Percentiles rank a stretch among this genome's conserved stretches.
These are phyloP conservation scores for Kuraishia molischiana DNA, from an alignment of 805 yeast genomes.

Conservation along the genomic window DNA sequence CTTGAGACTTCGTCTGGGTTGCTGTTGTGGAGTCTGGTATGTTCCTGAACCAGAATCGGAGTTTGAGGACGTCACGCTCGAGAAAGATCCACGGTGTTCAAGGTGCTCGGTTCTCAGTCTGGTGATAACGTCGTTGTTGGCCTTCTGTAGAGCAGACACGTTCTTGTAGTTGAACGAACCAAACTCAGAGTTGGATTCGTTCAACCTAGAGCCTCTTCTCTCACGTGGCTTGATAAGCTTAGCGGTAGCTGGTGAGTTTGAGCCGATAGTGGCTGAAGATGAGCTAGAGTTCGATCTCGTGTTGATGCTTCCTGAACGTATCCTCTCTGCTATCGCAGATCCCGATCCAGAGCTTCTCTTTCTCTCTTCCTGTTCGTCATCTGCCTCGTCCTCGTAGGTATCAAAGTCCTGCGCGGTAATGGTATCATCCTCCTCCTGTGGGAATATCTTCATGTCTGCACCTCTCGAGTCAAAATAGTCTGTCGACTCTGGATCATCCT, in stretches of 20 bases:
- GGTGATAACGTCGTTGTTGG: conserved; percentile 87
- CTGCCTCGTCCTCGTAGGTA: conserved; percentile 2
- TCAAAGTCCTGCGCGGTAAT: conserved; percentile 3
- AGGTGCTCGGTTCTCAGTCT: conserved; percentile 77
- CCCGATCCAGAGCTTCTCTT: not conserved
- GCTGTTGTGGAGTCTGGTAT: not conserved
- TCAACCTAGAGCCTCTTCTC: conserved; percentile 61
- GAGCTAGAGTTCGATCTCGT: conserved; percentile 13
- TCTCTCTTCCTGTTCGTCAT: conserved; percentile 2
- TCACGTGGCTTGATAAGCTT: conserved; percentile 55
- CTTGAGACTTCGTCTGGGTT: conserved; percentile 15
- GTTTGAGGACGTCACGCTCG: conserved; percentile 34
- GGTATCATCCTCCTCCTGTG: conserved; percentile 20
- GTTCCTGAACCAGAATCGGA: conserved; percentile 24
- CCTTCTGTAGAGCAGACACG: conserved; percentile 81
- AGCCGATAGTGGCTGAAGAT: conserved; percentile 14
- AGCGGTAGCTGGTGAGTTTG: conserved; percentile 12
- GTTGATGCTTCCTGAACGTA: conserved; percentile 3
- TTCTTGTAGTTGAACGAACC: conserved; percentile 91
- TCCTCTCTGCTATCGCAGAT: conserved; percentile 3
- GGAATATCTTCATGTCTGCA: conserved; percentile 61
- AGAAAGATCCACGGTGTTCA: conserved; percentile 33
- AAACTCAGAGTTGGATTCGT: conserved; percentile 65
- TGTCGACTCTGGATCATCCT: conserved; percentile 76
- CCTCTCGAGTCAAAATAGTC: conserved; percentile 91